Conservation (phyloP, 306 rosid genomes). For the Ceratonia siliqua region DNA sequence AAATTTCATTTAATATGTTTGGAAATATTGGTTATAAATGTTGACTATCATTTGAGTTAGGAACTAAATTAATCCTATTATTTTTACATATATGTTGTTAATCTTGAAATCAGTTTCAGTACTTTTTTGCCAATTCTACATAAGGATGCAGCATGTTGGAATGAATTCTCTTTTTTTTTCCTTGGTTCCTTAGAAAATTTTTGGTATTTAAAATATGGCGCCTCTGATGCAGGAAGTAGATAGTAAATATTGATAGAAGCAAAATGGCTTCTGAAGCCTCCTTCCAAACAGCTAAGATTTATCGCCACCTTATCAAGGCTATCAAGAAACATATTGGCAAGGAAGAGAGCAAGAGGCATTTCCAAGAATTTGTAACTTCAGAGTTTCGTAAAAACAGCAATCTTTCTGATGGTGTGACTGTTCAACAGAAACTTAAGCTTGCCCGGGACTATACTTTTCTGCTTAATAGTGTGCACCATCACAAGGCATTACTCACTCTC, state of each 20-base stretch:
- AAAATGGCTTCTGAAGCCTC: slow-evolving; percentile 61
- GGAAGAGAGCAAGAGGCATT: slow-evolving; percentile 66
- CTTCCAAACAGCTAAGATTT: slow-evolving; percentile 60
- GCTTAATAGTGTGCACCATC: slow-evolving; percentile 85
- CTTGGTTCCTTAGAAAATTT: neutral
- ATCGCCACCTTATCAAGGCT: slow-evolving; percentile 76
- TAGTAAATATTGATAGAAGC: slow-evolving; percentile 26
- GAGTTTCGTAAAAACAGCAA: slow-evolving; percentile 59
- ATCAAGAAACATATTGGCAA: slow-evolving; percentile 70
- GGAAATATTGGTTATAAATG: no score
- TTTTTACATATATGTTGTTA: no score
- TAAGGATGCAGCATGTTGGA: neutral
- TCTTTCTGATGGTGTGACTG: slow-evolving; percentile 47
- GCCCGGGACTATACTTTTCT: slow-evolving; percentile 70
- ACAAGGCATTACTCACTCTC: slow-evolving; percentile 53
- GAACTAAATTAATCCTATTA: no score
- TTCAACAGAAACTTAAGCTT: slow-evolving; percentile 71
- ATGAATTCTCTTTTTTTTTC: neutral
- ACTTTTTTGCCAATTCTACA: neutral
- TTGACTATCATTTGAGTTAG: no score
- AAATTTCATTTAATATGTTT: no score
- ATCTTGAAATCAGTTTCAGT: no score
- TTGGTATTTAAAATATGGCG: neutral
- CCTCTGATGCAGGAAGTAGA: slow-evolving; percentile 39
- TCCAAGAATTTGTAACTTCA: slow-evolving; percentile 54